Base-by-base conservation (phyloP, 192 early-diverging fungal species). In the Backusella morwellensis region DNA sequence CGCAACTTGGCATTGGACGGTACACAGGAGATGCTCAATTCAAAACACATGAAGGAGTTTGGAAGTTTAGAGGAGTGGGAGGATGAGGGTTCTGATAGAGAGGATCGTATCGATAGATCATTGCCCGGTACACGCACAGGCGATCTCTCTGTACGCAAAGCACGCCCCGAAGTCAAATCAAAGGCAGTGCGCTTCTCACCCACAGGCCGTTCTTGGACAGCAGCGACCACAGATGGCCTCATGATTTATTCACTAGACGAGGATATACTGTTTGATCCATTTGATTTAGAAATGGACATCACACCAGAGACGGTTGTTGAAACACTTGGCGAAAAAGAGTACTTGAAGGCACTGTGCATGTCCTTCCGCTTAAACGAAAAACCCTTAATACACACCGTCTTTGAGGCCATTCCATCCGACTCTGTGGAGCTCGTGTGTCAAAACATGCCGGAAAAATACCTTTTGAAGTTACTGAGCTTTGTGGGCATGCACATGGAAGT, bases 191-290 rank as follows among this genome's bases (percentile, higher is more conserved):
- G 90, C 23, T 99, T 99, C 85, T 91, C 97, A 1, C 97, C 97
- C 38, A 98, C 96, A 0, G 96, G 96, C 23, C 88, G 95, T 35
- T 90, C 95, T 29, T 99, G 96, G 96, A 96, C 96, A 1, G 94
- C 97, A 0, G 97, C 97, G 8, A 92, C 97, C 15, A 98, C 97
- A 6, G 96, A 99, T 73, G 98, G 98, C 8, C 84, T 99, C 34
- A 75, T 99, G 71, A 91, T 99, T 63, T 99, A 98, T 85, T 94
- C 96, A 17, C 85, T 99, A 41, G 98, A 99, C 79, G 95, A 99
- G 59, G 88, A 88, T 2, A 85, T 98, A 26, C 75, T 93, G 70
- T 99, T 99, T 81, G 98, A 99, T 83, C 98, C 98, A 26, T 99
- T 97, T 83, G 97, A 99, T 85, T 90, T 99, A 4, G 97, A 99